A percentile compares a stretch with the other conserved stretches of the same genome.
Evolutionary conservation across 345 rosid genomes (phyloP).

Genomic region (Cardamine resedifolia): DNA sequence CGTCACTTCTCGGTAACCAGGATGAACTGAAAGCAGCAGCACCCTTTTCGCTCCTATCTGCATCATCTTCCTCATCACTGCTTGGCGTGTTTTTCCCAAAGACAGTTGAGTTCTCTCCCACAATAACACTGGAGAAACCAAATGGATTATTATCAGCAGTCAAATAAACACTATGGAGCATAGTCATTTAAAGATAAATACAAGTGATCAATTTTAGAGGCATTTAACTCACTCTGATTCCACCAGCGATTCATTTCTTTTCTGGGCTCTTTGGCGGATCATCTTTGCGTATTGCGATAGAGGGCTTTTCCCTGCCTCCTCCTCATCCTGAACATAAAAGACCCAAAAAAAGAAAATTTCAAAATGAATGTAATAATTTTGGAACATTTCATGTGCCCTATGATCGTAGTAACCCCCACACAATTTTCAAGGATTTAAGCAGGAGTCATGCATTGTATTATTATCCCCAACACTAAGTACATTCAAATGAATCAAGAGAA

Average conservation of each 20-base stretch:
- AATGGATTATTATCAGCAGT: no score
- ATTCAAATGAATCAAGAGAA: background rate
- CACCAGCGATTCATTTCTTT: conserved; percentile 64
- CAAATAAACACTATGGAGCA: no score
- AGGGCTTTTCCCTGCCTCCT: conserved; percentile 64
- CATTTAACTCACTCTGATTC: no score
- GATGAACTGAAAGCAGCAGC: no score
- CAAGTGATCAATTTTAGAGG: no score
- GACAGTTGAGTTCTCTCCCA: no score
- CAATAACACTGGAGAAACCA: no score
- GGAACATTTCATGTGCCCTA: background rate
- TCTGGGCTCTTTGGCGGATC: conserved; percentile 62
- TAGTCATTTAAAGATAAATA: no score
- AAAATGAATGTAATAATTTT: background rate
- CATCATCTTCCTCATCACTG: no score
- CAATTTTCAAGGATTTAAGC: background rate
- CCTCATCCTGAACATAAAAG: conserved; percentile 54
- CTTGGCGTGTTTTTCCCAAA: no score
- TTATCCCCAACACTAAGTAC: background rate
- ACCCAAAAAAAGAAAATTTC: conserved; percentile 6
- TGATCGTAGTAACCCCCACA: background rate
- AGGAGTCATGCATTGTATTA: background rate
- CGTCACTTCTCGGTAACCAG: no score
- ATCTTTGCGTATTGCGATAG: conserved; percentile 54
- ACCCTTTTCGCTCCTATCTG: no score